Evolutionary conservation across 106 monocot species (phyloP).

Genomic region (Agapanthus africanus): DNA sequence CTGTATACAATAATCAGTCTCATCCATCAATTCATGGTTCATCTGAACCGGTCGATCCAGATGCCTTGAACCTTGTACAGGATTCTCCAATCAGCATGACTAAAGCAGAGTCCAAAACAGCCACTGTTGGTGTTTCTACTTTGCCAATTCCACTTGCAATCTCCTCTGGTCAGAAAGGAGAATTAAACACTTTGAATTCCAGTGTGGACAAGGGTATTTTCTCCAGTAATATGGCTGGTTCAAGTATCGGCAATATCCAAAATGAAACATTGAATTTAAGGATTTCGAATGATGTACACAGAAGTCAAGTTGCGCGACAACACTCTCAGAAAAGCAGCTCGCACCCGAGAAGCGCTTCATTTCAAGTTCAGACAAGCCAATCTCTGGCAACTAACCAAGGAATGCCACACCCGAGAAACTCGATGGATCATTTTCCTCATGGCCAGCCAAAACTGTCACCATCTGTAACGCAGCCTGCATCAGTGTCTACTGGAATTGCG

Average conservation of each 20-base stretch:
- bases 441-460: constrained; percentile 34
- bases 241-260: constrained; percentile 27
- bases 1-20: constrained; percentile 42
- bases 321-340: constrained; percentile 25
- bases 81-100: constrained; percentile 20
- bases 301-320: constrained; percentile 21
- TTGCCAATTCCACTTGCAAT: constrained; percentile 13
- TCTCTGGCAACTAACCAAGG: constrained; percentile 26
- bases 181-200: constrained; percentile 4
- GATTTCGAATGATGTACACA: constrained; percentile 35
- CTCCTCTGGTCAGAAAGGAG: constrained; percentile 22
- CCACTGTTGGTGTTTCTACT: constrained; percentile 5
- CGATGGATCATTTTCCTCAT: constrained; percentile 30
- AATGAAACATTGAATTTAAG: constrained; percentile 48
- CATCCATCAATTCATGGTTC: constrained; percentile 30
- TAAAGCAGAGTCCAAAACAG: constrained; percentile 19
- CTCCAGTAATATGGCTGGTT: constrained; percentile 7
- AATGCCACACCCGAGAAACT: constrained; percentile 11
- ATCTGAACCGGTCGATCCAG: constrained; percentile 24
- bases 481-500: constrained; percentile 35
- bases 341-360: constrained; percentile 16
- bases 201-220: constrained; percentile 11
- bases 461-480: constrained; percentile 36
- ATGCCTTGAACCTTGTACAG: constrained; percentile 14
- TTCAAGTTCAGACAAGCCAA: constrained; percentile 26